Percentiles rank a stretch among this genome's conserved stretches.
Conservation (phyloP, 805 yeast genomes). For the Schizosaccharomyces octosporus region DNA sequence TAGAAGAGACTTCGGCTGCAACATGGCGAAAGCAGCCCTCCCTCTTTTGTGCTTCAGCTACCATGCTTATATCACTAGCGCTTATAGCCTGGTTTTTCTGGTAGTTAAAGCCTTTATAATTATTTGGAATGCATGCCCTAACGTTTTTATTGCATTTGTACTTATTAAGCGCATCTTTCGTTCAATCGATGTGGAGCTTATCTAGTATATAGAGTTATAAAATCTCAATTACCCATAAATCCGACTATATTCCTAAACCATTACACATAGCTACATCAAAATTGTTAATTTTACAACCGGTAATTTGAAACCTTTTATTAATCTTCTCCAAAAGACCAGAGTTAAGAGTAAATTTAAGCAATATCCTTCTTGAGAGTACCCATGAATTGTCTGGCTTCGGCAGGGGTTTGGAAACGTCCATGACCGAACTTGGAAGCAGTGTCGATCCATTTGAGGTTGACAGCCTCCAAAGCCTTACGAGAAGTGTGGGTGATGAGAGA, state of each 20-base stretch:
- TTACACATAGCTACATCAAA: no score
- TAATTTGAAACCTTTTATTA: neutral
- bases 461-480: constrained; percentile 92
- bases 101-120: neutral
- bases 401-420: constrained; percentile 99
- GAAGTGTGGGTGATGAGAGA: constrained; percentile 92
- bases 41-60: neutral
- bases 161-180: no score
- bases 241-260: no score
- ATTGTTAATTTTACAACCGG: neutral
- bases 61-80: neutral
- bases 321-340: neutral
- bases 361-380: constrained; percentile 68
- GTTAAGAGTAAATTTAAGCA: neutral
- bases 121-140: neutral
- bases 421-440: constrained; percentile 99
- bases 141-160: neutral
- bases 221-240: no score
- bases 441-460: constrained; percentile 96
- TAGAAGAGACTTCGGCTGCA: neutral
- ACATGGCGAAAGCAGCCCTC: neutral
- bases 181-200: no score
- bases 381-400: constrained; percentile 98
- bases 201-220: no score
- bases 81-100: neutral